These are phyloP conservation scores for Talaromyces liani DNA, from an alignment of 495 filamentous ascomycete genomes.

Conservation along the genomic window DNA sequence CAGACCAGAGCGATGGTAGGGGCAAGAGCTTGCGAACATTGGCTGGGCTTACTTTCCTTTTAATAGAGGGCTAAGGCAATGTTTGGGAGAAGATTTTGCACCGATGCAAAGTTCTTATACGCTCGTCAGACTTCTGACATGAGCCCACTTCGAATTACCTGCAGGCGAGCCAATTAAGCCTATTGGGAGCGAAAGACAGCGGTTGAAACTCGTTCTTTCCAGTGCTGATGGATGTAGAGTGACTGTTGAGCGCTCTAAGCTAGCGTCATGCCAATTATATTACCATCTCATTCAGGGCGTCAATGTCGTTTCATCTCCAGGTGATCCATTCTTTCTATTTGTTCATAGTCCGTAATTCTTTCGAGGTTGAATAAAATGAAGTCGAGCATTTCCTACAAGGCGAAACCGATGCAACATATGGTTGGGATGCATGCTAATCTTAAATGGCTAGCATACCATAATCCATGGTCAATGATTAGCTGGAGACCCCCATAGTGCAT, in stretches of 20 bases:
- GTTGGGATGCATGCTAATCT: too few relatives aligned
- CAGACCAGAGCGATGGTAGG: slow-evolving; percentile 60
- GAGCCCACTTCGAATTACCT: slow-evolving; percentile 20
- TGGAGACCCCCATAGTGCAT: too few relatives aligned
- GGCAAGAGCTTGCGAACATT: slow-evolving; percentile 15
- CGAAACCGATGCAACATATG: too few relatives aligned
- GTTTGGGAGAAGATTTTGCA: slow-evolving; percentile 33
- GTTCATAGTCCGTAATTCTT: too few relatives aligned
- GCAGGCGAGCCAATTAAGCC: slow-evolving; percentile 11
- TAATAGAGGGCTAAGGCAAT: slow-evolving; percentile 40
- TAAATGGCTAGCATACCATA: too few relatives aligned
- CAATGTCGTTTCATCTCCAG: too few relatives aligned
- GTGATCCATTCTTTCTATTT: too few relatives aligned
- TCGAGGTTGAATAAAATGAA: too few relatives aligned
- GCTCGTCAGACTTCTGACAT: slow-evolving; percentile 29
- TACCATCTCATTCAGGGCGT: too few relatives aligned
- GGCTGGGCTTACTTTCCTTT: slow-evolving; percentile 63
- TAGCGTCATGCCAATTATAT: too few relatives aligned
- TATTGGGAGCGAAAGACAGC: slow-evolving; percentile 21
- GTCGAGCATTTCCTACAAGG: too few relatives aligned
- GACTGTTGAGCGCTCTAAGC: slow-evolving; percentile 26
- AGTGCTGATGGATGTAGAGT: slow-evolving; percentile 26
- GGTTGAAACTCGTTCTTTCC: slow-evolving; percentile 19
- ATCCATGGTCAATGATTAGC: too few relatives aligned
- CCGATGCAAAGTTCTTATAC: slow-evolving; percentile 30